Evolutionary conservation across 768 basidiomycete genomes (phyloP), one percentile per base, ranked within the genome.

Genomic region (Lactarius quietus): DNA sequence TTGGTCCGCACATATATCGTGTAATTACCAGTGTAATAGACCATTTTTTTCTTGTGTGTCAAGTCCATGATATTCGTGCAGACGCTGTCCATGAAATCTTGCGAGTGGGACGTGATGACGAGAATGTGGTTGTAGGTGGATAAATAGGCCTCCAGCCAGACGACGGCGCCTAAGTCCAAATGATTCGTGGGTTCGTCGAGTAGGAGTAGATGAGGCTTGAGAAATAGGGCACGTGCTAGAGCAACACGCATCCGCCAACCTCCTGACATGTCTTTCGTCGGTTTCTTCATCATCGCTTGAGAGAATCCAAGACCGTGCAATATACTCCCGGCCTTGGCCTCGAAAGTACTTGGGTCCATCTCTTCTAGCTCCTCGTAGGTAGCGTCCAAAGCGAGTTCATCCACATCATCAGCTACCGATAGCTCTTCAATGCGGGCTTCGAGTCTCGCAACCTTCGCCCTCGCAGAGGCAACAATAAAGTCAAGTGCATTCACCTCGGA

Each of bases 201-300:
- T 38, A 99, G 81, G 38, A 98, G 83, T 29, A 99, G 78, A 80
- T 99, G 97, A 6, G 96, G 96, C 77, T 95, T 98, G 76, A 99
- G 79, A 77, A 98, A 98, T 45, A 99, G 83, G 1, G 96, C 96
- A 56, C 96, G 84, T 38, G 96, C 96, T 43, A 99, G 89, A 17
- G 96, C 91, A 61, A 99, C 96, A 75, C 96, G 87, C 96, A 99
- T 99, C 59, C 96, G 85, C 96, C 96, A 99, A 72, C 96, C 96
- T 84, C 96, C 96, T 72, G 87, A 89, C 96, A 99, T 99, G 75
- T 99, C 96, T 79, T 93, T 96, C 35, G 96, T 99, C 4, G 95
- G 90, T 76, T 89, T 92, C 76, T 84, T 84, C 95, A 98, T 97
- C 96, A 98, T 98, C 61, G 80, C 74, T 71, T 83, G 84, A 56